Conservation (phyloP, 2,329 filamentous ascomycete species). For the Epichloe sp. region DNA sequence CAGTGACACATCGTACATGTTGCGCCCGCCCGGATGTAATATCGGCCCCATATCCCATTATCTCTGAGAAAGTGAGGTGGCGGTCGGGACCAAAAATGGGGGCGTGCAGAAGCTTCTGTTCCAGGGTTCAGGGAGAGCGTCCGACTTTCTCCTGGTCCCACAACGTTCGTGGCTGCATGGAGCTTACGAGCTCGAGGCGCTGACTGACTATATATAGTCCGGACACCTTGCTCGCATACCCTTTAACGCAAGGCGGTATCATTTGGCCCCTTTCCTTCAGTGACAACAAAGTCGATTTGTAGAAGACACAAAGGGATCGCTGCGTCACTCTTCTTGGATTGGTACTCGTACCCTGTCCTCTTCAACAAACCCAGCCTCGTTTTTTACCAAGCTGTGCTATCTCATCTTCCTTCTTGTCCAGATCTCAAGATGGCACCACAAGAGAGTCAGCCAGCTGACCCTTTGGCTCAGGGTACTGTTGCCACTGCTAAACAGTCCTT, state of each 20-base stretch:
- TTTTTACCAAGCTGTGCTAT: neutral
- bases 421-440: neutral
- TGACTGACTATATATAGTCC: neutral
- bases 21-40: too few species aligned
- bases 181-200: too few species aligned
- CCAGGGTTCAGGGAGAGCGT: neutral
- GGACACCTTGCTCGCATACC: neutral
- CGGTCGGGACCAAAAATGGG: neutral
- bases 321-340: neutral
- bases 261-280: neutral
- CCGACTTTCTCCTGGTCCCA: neutral
- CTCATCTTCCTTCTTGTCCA: neutral
- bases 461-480: constrained; percentile 50
- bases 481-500: constrained; percentile 52
- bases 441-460: constrained; percentile 43
- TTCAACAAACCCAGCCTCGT: neutral
- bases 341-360: neutral
- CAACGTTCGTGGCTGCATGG: neutral
- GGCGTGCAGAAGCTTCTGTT: neutral
- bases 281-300: too few species aligned
- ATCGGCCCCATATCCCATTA: neutral
- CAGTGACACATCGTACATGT: neutral
- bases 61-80: neutral
- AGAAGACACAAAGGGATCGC: neutral
- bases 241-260: neutral